Conservation (phyloP, 2,329 filamentous ascomycete species). For the Pseudocercospora ulei region DNA sequence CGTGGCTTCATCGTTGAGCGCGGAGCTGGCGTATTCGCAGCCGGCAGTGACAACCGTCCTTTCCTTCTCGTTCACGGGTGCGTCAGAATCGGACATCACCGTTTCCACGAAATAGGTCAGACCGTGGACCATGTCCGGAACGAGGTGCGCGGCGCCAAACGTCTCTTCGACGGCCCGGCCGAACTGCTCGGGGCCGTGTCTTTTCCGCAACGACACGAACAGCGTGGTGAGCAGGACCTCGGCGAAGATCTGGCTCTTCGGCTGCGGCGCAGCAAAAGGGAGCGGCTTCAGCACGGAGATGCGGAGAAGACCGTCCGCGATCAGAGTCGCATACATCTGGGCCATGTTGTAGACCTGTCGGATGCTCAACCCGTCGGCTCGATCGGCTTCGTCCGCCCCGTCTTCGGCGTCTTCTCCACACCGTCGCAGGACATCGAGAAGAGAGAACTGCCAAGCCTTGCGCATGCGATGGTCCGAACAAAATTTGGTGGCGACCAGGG, state of each 20-base stretch:
- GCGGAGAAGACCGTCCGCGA: conserved; percentile 50
- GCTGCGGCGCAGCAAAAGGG: conserved; percentile 66
- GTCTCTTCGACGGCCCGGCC: conserved; percentile 54
- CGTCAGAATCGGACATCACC: conserved; percentile 57
- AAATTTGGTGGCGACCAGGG: conserved; percentile 67
- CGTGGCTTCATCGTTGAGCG: conserved; percentile 19
- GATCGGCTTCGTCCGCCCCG: conserved; percentile 49
- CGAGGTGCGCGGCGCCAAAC: conserved; percentile 55
- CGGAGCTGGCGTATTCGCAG: conserved; percentile 30
- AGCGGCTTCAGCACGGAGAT: conserved; percentile 56
- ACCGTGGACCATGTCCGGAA: conserved; percentile 60
- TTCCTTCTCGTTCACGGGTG: conserved; percentile 44
- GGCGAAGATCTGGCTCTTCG: conserved; percentile 66
- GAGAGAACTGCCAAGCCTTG: conserved; percentile 75
- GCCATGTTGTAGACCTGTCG: conserved; percentile 58
- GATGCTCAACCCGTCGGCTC: conserved; percentile 48
- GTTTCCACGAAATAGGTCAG: conserved; percentile 72
- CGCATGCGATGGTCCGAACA: conserved; percentile 63
- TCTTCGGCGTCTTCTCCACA: conserved; percentile 70
- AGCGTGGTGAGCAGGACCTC: conserved; percentile 70
- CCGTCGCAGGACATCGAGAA: conserved; percentile 76
- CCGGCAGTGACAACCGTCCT: conserved; percentile 43
- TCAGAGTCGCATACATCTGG: conserved; percentile 55
- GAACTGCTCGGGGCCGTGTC: conserved; percentile 35
- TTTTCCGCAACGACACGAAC: conserved; percentile 48